Percentiles rank a stretch among this genome's conserved stretches.
These are phyloP conservation scores for Suillus cothurnatus DNA, from an alignment of 768 basidiomycete species.

Conservation along the genomic window DNA sequence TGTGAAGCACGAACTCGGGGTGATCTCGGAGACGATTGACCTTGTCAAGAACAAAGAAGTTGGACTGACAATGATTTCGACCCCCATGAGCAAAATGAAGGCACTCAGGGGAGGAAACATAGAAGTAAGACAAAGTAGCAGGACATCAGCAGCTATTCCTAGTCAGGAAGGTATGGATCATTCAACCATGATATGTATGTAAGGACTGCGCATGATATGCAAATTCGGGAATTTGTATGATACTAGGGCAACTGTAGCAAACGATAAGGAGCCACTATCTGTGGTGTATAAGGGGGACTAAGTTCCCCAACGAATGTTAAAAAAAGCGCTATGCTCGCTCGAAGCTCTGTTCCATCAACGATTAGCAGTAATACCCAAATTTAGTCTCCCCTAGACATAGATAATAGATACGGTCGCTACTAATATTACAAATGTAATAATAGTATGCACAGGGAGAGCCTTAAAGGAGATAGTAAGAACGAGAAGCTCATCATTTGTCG, in stretches of 20 bases:
- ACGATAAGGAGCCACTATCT: background rate
- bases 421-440: background rate
- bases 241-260: background rate
- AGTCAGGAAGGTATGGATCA: background rate
- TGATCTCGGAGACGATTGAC: background rate
- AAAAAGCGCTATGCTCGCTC: no score
- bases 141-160: background rate
- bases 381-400: background rate
- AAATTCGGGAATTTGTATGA: background rate
- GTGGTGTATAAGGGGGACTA: background rate
- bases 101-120: background rate
- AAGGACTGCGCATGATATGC: background rate
- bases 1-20: background rate
- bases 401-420: background rate
- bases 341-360: no score
- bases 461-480: background rate
- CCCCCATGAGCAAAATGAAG: background rate
- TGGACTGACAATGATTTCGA: background rate
- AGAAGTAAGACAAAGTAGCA: background rate
- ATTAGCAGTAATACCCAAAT: background rate
- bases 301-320: background rate
- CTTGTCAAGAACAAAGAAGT: background rate
- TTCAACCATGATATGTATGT: background rate
- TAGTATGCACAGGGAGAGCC: background rate
- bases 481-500: background rate